These are phyloP conservation scores for Fomes fomentarius DNA, from an alignment of 1,284 basidiomycete genomes.

Conservation along the genomic window DNA sequence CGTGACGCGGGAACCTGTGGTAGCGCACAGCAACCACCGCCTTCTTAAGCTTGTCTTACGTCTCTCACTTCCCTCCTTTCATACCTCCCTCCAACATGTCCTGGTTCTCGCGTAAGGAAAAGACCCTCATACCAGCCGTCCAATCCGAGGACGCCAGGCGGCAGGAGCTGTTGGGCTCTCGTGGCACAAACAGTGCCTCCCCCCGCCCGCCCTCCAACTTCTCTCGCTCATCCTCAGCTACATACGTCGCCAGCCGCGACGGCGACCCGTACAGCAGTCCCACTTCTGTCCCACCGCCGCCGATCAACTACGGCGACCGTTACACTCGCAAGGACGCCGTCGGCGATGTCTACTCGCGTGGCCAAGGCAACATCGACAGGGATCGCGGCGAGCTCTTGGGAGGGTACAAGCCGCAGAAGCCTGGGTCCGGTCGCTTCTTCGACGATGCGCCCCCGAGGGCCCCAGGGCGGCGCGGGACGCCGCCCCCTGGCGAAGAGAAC, in stretches of 20 bases:
- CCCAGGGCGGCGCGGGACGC: constrained; percentile 36
- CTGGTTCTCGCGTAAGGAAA: constrained; percentile 76
- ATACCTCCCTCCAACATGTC: constrained; percentile 52
- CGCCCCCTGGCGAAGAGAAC: constrained; percentile 75
- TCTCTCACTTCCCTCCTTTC: constrained; percentile 1
- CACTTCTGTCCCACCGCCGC: constrained; percentile 34
- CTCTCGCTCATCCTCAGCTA: constrained; percentile 54
- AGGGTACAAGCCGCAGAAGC: constrained; percentile 66
- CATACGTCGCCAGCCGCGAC: constrained; percentile 70
- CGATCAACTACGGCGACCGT: constrained; percentile 42
- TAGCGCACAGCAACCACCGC: constrained; percentile 17
- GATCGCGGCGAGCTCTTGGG: constrained; percentile 79
- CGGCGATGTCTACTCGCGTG: constrained; percentile 65
- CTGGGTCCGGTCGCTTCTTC: constrained; percentile 62
- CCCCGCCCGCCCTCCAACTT: constrained; percentile 44
- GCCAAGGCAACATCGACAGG: constrained; percentile 54
- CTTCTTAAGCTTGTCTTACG: constrained; percentile 1
- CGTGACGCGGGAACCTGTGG: constrained; percentile 22
- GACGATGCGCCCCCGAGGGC: constrained; percentile 49
- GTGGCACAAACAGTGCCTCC: constrained; percentile 39
- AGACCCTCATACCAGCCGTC: constrained; percentile 73
- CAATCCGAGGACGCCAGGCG: constrained; percentile 36
- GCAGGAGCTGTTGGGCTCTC: constrained; percentile 36
- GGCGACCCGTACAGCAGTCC: constrained; percentile 49
- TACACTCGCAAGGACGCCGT: constrained; percentile 56